phyloP scores from a whole-genome alignment of 106 monocot genomes.

The Cymbidium sinense region DNA sequence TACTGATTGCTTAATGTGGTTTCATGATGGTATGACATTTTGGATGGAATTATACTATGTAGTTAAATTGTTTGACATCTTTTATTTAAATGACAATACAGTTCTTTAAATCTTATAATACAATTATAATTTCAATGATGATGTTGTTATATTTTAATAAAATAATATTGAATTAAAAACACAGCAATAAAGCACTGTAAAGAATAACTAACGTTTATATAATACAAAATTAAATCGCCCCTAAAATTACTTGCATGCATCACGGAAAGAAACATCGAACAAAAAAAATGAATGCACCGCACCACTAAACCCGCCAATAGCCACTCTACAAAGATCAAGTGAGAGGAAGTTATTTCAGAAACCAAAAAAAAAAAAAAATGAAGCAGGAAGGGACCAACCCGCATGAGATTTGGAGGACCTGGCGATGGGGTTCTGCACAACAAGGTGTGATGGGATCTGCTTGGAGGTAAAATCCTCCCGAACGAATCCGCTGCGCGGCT shows the following conservation, averaged over 20 bases:
- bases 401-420: constrained; percentile 46
- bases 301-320: background rate
- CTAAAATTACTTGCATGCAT: background rate
- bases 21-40: too few species aligned
- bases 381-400: constrained; percentile 23
- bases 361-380: background rate
- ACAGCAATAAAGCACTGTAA: too few species aligned
- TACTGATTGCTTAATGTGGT: too few species aligned
- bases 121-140: too few species aligned
- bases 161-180: too few species aligned
- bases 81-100: too few species aligned
- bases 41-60: too few species aligned
- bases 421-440: constrained; percentile 79
- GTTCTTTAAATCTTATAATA: too few species aligned
- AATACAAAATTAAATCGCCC: background rate
- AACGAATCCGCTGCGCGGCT: constrained; percentile 59
- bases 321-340: background rate
- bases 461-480: constrained; percentile 34
- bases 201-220: too few species aligned
- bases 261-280: too few species aligned
- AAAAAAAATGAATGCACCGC: background rate
- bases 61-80: too few species aligned
- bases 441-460: constrained; percentile 49
- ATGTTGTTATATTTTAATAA: too few species aligned
- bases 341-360: background rate